A percentile compares a stretch with the other conserved stretches of the same genome.
phyloP scores from a whole-genome alignment of 2,329 filamentous ascomycete species.

The Peltaster fructicola region DNA sequence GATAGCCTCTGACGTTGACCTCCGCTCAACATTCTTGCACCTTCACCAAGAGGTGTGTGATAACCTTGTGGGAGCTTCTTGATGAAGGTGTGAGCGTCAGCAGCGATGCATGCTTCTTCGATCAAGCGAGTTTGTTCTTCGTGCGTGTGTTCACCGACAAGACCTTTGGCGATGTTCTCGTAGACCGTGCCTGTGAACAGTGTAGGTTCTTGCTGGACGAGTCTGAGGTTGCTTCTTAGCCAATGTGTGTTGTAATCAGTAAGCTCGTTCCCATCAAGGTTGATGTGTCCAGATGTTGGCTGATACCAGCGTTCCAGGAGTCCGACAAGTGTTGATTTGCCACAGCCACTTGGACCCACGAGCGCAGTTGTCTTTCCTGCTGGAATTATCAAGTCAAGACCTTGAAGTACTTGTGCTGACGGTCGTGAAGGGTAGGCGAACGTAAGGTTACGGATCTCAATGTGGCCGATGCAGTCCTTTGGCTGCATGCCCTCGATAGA shows the following conservation, averaged over 20 bases:
- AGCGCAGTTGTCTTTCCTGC: constrained; percentile 29
- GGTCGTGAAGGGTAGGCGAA: constrained; percentile 49
- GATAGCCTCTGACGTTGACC: constrained; percentile 20
- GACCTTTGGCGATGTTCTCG: constrained; percentile 20
- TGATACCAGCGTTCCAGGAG: constrained; percentile 20
- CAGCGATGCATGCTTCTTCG: constrained; percentile 17
- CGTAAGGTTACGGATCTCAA: constrained; percentile 45
- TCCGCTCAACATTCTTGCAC: constrained; percentile 18
- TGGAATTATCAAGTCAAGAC: constrained; percentile 19
- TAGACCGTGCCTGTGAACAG: constrained; percentile 20
- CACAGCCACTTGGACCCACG: constrained; percentile 21
- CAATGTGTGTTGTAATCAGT: constrained; percentile 16
- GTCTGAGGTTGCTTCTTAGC: constrained; percentile 16
- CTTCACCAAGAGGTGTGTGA: constrained; percentile 18
- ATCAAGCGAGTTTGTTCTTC: constrained; percentile 18
- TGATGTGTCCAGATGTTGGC: constrained; percentile 13
- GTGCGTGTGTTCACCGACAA: constrained; percentile 14
- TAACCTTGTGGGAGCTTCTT: constrained; percentile 18
- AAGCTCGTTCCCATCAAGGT: constrained; percentile 17
- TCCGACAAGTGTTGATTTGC: constrained; percentile 22
- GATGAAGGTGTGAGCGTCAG: constrained; percentile 22
- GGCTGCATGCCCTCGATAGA: constrained; percentile 10
- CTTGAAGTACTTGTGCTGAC: constrained; percentile 19
- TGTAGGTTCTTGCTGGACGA: constrained; percentile 21
- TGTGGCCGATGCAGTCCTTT: constrained; percentile 24